Conservation (phyloP, 2,329 filamentous ascomycete genomes). For the Monosporascus sp. region DNA sequence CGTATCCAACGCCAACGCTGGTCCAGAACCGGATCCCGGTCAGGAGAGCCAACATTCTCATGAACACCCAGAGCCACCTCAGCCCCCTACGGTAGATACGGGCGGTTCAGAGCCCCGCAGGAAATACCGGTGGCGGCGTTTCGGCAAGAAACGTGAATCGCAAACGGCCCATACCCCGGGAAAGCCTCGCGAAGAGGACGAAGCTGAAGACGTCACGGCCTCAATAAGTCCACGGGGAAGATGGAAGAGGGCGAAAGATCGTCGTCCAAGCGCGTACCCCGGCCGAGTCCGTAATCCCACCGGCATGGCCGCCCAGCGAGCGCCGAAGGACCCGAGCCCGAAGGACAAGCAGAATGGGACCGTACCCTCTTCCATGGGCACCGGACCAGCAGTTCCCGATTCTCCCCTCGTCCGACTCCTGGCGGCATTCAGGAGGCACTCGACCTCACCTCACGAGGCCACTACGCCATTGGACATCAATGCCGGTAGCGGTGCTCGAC, state of each 20-base stretch:
- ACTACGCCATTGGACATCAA: neutral
- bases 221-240: neutral
- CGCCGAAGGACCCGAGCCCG: neutral
- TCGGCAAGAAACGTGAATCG: slow-evolving; percentile 1
- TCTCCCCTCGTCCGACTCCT: neutral
- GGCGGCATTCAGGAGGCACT: neutral
- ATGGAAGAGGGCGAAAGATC: slow-evolving; percentile 6
- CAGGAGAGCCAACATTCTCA: neutral
- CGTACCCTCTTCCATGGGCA: neutral
- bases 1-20: neutral
- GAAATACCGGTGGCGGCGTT: slow-evolving; percentile 6
- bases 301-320: neutral
- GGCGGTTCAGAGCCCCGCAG: neutral
- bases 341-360: neutral
- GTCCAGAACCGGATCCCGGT: neutral
- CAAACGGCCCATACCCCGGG: neutral
- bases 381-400: neutral
- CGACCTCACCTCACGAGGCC: neutral
- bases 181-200: neutral
- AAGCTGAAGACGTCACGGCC: neutral
- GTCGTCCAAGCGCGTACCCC: slow-evolving; percentile 1
- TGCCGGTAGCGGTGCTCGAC: neutral
- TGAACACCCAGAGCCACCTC: neutral
- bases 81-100: neutral
- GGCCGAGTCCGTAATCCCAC: neutral